Evolutionary conservation across 2,329 filamentous ascomycete species (phyloP).

Genomic region (Fusarium tuaranense): DNA sequence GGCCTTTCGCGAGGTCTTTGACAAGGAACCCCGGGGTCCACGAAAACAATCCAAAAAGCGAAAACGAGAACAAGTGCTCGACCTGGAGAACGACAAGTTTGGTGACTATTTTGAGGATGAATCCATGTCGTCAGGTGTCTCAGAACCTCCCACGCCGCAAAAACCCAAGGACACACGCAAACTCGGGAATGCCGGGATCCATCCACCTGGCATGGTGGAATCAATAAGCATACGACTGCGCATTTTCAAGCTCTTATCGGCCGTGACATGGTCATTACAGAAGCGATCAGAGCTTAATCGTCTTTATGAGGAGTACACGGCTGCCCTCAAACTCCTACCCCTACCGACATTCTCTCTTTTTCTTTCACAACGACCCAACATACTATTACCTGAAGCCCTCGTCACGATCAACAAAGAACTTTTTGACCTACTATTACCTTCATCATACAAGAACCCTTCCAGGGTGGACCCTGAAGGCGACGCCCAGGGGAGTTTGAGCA

Average conservation of each 20-base stretch:
- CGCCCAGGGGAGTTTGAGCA: constrained; percentile 54
- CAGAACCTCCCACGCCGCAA: constrained; percentile 60
- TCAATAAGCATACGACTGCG: constrained; percentile 72
- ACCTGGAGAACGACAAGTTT: constrained; percentile 70
- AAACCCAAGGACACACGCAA: constrained; percentile 47
- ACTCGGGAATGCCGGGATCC: constrained; percentile 33
- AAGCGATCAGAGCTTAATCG: constrained; percentile 57
- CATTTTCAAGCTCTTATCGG: constrained; percentile 68
- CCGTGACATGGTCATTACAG: constrained; percentile 60
- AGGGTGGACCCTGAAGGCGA: constrained; percentile 53
- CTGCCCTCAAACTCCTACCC: constrained; percentile 68
- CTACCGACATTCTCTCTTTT: constrained; percentile 69
- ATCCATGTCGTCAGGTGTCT: constrained; percentile 59
- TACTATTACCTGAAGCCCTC: constrained; percentile 53
- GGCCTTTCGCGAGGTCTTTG: constrained; percentile 75
- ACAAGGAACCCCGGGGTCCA: constrained; percentile 66
- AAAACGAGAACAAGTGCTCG: constrained; percentile 60
- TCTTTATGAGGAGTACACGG: constrained; percentile 70
- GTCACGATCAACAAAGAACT: constrained; percentile 60
- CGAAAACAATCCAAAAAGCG: constrained; percentile 59
- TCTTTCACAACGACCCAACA: constrained; percentile 52
- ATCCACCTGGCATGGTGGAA: constrained; percentile 55
- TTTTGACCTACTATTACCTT: constrained; percentile 58
- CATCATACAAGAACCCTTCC: constrained; percentile 55
- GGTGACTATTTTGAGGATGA: constrained; percentile 72